These are phyloP conservation scores for Casuarina cunninghamiana DNA, from an alignment of 306 rosid species.

Conservation along the genomic window DNA sequence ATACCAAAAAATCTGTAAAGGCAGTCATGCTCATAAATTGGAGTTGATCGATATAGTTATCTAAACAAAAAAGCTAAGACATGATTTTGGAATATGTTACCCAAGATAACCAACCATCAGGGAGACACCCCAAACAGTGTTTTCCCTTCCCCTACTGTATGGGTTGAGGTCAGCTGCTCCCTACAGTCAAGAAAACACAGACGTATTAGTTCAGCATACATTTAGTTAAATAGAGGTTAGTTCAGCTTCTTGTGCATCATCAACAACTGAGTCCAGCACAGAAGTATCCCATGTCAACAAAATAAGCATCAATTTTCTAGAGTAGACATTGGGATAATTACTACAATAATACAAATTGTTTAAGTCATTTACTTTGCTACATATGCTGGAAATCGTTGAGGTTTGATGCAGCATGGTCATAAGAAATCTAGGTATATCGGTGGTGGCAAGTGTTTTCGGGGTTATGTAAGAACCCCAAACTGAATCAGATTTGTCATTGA, in stretches of 20 bases:
- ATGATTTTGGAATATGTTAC: slow-evolving; percentile 46
- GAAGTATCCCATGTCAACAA: slow-evolving; percentile 12
- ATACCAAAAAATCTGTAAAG: neutral
- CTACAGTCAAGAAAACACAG: slow-evolving; percentile 46
- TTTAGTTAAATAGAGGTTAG: slow-evolving; percentile 9
- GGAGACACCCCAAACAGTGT: slow-evolving; percentile 87
- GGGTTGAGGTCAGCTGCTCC: slow-evolving; percentile 82
- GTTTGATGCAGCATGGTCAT: slow-evolving; percentile 16
- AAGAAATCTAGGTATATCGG: neutral
- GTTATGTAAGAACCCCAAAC: slow-evolving; percentile 2
- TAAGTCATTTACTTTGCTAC: neutral
- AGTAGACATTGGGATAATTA: neutral
- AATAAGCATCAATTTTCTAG: slow-evolving; percentile 3
- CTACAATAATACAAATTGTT: neutral
- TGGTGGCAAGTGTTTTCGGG: neutral
- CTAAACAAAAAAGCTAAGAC: neutral
- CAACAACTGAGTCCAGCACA: slow-evolving; percentile 22
- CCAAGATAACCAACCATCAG: slow-evolving; percentile 96
- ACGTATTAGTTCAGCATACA: slow-evolving; percentile 28
- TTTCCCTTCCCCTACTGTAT: slow-evolving; percentile 87
- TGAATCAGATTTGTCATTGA: slow-evolving; percentile 1
- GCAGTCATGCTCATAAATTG: slow-evolving; percentile 18
- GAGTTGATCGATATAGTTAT: no score
- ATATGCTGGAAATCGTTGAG: neutral
- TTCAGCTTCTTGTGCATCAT: slow-evolving; percentile 15